Percentiles rank a stretch among this genome's conserved stretches.
Conservation (phyloP, 129 eudicot species). For the Flaveria brownii region DNA sequence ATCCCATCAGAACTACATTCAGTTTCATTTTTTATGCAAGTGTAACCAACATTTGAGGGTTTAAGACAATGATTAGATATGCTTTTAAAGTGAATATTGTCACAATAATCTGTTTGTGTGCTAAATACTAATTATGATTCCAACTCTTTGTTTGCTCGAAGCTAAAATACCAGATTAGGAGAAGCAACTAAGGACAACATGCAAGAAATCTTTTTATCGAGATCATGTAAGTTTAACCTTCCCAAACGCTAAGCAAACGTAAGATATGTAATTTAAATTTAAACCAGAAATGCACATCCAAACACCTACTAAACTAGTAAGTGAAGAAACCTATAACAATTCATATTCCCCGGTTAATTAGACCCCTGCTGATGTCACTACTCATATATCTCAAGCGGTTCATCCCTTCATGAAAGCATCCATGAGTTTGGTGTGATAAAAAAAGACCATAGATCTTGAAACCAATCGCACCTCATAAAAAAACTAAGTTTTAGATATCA, state of each 20-base stretch:
- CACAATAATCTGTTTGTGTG: conserved; percentile 4
- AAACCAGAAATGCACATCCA: neutral
- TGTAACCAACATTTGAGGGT: neutral
- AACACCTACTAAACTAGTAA: neutral
- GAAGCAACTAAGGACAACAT: neutral
- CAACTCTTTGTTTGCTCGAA: neutral
- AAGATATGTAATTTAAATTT: neutral
- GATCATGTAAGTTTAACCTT: neutral
- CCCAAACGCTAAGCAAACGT: neutral
- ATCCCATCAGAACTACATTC: neutral
- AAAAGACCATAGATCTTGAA: neutral
- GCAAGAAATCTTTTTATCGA: neutral
- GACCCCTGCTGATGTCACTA: neutral
- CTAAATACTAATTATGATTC: neutral
- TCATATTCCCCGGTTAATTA: neutral
- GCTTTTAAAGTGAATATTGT: neutral
- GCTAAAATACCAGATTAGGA: neutral
- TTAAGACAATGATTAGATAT: neutral
- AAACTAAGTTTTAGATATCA: neutral
- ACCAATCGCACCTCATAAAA: neutral
- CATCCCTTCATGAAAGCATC: conserved; percentile 8
- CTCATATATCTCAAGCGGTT: neutral
- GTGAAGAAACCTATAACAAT: neutral
- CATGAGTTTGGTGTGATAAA: neutral
- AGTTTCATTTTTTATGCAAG: conserved; percentile 11